Base-by-base conservation (phyloP, 192 early-diverging fungal genomes). In the Glomus cerebriforme region DNA sequence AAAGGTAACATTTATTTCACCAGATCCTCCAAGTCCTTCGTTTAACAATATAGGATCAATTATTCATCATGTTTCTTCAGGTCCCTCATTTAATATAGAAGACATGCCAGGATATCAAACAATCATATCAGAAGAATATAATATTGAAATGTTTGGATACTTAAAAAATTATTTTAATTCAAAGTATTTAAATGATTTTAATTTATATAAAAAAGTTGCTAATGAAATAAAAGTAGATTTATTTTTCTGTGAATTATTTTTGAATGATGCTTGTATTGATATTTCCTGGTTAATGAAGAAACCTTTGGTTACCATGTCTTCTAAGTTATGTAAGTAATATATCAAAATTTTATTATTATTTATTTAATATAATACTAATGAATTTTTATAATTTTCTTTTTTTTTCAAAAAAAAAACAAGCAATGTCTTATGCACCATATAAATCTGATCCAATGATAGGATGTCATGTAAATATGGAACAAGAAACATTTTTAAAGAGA, bases 401-500 rank as follows among this genome's bases (percentile, higher is more conserved):
- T n/a, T n/a, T n/a, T n/a, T n/a, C n/a, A n/a, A n/a, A 17, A 3
- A 13, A 47, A 47, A 47, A 47, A 9, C 19, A 39, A 67, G 66
- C 66, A 37, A 68, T 31, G n/a, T 12, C 26, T 31, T 22, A 59
- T 58, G 15, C 35, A 22, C 73, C 73, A 2, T 75, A 75, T 27
- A 75, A 60, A 75, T 62, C 73, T 2, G 73, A 75, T 58, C 59
- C 59, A 24, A 22, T 26, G n/a, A 59, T 59, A 15, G 73, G 73
- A 59, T 75, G 73, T 60, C 32, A 75, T 75, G 73, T 45, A 37
- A 60, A 58, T 60, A 75, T 75, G 73, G 73, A 75, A 60, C 10
- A 37, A 27, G 59, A 62, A 39, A 12, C 73, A 27, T 75, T 75
- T 62, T 9, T 75, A 5, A 47, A 75, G 31, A 75, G 73, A 60